phyloP scores from a whole-genome alignment of 805 yeast genomes.

The Phaffomyces opuntiae region DNA sequence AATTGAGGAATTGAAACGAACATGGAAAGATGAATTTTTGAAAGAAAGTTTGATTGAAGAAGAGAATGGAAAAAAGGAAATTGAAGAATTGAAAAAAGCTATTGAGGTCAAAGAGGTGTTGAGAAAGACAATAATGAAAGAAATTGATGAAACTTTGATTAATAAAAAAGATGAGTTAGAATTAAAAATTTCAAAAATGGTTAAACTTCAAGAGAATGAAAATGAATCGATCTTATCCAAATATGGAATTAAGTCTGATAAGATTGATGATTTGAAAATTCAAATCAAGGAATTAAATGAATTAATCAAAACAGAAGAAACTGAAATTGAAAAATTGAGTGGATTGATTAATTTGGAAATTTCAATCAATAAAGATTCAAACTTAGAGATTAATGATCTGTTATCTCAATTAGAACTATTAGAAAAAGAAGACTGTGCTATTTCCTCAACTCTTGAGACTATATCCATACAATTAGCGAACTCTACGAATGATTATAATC shows the following conservation, averaged over 20 bases:
- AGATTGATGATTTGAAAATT: too few species aligned
- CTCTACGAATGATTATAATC: slow-evolving; percentile 18
- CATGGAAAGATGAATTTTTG: slow-evolving; percentile 23
- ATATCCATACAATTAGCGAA: slow-evolving; percentile 19
- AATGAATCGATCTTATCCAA: slow-evolving; percentile 7
- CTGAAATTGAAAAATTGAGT: slow-evolving; percentile 2
- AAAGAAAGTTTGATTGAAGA: slow-evolving; percentile 15
- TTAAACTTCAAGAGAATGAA: slow-evolving; percentile 8
- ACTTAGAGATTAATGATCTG: slow-evolving; percentile 1
- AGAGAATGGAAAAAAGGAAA: neutral
- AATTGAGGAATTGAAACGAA: slow-evolving; percentile 28
- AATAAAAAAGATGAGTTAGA: neutral
- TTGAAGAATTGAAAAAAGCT: neutral
- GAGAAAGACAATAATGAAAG: neutral
- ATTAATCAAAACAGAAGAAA: slow-evolving; percentile 11
- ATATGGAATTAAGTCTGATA: slow-evolving; percentile 13
- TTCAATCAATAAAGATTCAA: neutral
- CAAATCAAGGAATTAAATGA: slow-evolving; percentile 17
- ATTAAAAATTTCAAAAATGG: neutral
- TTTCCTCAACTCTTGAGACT: slow-evolving; percentile 16
- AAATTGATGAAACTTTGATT: neutral
- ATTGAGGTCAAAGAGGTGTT: neutral
- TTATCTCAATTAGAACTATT: slow-evolving; percentile 18
- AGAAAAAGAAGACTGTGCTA: slow-evolving; percentile 14
- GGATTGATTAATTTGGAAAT: neutral